phyloP scores from a whole-genome alignment of 305 asterid genomes.

The Rubia tinctorum region DNA sequence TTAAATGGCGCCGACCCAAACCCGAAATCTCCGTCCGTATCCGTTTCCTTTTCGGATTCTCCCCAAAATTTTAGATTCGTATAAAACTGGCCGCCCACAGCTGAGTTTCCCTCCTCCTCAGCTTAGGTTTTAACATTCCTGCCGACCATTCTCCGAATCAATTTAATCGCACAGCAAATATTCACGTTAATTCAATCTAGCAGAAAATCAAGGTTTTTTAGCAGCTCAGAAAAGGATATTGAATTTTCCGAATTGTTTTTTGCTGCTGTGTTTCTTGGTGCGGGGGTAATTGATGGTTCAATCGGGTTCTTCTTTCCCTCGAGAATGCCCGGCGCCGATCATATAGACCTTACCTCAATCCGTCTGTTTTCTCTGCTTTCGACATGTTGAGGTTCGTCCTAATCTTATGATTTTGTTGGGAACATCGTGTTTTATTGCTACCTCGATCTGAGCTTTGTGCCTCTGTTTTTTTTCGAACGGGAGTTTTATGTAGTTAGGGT shows the following conservation, averaged over 20 bases:
- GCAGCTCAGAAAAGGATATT: neutral
- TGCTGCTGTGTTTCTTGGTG: neutral
- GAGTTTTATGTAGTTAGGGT: neutral
- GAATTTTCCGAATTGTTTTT: neutral
- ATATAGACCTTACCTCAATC: neutral
- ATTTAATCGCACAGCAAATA: neutral
- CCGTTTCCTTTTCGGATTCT: neutral
- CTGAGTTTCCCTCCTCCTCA: neutral
- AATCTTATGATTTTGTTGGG: neutral
- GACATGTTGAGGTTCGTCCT: slow-evolving; percentile 28
- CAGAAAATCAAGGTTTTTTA: neutral
- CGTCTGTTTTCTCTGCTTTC: slow-evolving; percentile 2
- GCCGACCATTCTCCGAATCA: neutral
- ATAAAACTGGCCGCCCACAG: neutral
- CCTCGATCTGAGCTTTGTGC: neutral
- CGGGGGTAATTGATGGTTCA: slow-evolving; percentile 14
- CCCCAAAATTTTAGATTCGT: neutral
- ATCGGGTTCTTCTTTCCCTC: slow-evolving; percentile 1
- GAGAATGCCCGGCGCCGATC: slow-evolving; percentile 25
- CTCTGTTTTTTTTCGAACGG: neutral
- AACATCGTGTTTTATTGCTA: neutral
- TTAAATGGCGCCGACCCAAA: neutral
- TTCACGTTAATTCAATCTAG: neutral
- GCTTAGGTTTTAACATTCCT: slow-evolving; percentile 4
- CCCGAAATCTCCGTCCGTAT: neutral